phyloP scores from a whole-genome alignment of 176 grass and related monocot species.

The Areca catechu region DNA sequence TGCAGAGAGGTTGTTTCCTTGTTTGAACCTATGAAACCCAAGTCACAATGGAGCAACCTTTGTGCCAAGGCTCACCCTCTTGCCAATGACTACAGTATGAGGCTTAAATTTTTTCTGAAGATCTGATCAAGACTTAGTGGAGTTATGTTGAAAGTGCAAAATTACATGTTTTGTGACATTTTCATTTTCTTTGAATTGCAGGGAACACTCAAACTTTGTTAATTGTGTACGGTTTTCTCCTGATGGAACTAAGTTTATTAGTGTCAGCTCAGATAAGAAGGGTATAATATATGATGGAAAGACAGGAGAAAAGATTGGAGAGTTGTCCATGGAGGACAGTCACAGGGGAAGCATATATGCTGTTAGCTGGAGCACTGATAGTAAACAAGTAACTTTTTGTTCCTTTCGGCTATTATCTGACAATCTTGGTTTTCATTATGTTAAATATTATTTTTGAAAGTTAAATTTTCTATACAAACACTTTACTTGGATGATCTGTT shows the following conservation, averaged over 20 bases:
- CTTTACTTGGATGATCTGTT: too few species aligned
- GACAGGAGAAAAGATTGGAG: slow-evolving; percentile 89
- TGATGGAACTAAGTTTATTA: slow-evolving; percentile 96
- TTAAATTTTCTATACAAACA: too few species aligned
- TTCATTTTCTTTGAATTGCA: slow-evolving; percentile 28
- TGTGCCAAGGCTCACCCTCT: too few species aligned
- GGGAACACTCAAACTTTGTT: slow-evolving; percentile 93
- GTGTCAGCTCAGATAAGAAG: slow-evolving; percentile 93
- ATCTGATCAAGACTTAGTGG: too few species aligned
- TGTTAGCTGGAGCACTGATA: slow-evolving; percentile 91
- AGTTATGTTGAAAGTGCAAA: too few species aligned
- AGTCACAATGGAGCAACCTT: too few species aligned
- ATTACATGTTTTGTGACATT: not conserved
- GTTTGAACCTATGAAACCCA: too few species aligned
- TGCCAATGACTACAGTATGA: too few species aligned
- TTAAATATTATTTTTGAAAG: too few species aligned
- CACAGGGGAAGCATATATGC: slow-evolving; percentile 97
- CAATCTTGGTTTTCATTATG: too few species aligned
- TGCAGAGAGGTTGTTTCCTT: too few species aligned
- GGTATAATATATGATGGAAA: slow-evolving; percentile 90
- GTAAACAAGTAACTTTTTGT: slow-evolving; percentile 71
- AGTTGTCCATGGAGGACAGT: slow-evolving; percentile 47
- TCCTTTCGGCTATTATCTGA: not conserved
- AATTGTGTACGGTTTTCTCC: slow-evolving; percentile 89
- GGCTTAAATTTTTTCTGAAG: too few species aligned